A percentile compares a stretch with the other conserved stretches of the same genome.
Conservation (phyloP, 306 rosid genomes). For the Aeschynomene evenia region DNA sequence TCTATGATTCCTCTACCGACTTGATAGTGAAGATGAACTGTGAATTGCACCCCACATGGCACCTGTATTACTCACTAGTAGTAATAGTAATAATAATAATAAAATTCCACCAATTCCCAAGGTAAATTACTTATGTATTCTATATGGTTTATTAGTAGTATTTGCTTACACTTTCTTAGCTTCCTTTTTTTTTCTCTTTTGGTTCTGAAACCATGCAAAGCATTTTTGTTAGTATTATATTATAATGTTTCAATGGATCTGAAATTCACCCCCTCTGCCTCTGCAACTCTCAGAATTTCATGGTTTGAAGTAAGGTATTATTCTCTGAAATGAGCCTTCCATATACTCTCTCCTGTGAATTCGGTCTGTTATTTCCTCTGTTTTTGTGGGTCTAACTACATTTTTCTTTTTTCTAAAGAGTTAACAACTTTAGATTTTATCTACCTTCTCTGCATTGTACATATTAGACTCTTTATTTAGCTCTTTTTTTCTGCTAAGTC, state of each 20-base stretch:
- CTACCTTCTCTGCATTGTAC: not conserved
- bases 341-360: slow-evolving; percentile 34
- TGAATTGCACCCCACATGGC: slow-evolving; percentile 48
- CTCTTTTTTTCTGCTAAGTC: not conserved
- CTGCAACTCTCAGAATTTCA: slow-evolving; percentile 64
- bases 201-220: slow-evolving; percentile 36
- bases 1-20: slow-evolving; percentile 48
- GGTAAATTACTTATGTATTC: slow-evolving; percentile 28
- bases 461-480: not conserved
- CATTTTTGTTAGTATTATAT: slow-evolving; percentile 29
- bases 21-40: slow-evolving; percentile 30
- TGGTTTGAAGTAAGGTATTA: slow-evolving; percentile 42
- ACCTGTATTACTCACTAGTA: slow-evolving; percentile 36
- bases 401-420: not conserved
- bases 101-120: slow-evolving; percentile 45
- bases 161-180: slow-evolving; percentile 1
- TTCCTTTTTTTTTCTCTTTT: not conserved
- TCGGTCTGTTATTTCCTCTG: slow-evolving; percentile 31
- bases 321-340: slow-evolving; percentile 34
- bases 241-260: slow-evolving; percentile 57
- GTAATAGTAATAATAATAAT: not conserved
- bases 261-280: slow-evolving; percentile 38
- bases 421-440: too few species aligned
- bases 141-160: slow-evolving; percentile 26
- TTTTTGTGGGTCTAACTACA: slow-evolving; percentile 1